Conservation (phyloP, 2,329 filamentous ascomycete genomes). For the Mycocentrospora acerina region DNA sequence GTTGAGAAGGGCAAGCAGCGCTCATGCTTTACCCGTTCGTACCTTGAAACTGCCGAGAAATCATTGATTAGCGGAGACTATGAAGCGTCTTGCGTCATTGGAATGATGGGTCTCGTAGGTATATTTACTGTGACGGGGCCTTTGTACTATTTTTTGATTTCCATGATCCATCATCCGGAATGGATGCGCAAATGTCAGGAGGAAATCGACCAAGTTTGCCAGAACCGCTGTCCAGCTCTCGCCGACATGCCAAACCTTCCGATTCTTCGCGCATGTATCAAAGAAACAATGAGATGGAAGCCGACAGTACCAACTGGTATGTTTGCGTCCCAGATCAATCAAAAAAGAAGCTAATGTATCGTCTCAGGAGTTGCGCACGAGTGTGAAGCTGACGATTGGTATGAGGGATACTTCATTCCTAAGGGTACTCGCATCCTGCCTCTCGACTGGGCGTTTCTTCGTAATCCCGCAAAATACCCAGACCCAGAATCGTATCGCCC, state of each 20-base stretch:
- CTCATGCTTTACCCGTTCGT: constrained; percentile 36
- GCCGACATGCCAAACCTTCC: constrained; percentile 47
- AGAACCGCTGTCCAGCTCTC: constrained; percentile 29
- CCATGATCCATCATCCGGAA: constrained; percentile 40
- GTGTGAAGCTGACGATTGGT: constrained; percentile 54
- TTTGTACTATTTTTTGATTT: constrained; percentile 41
- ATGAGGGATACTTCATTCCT: constrained; percentile 51
- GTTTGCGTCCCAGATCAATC: constrained; percentile 17
- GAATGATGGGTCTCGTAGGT: constrained; percentile 44
- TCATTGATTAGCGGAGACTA: constrained; percentile 41
- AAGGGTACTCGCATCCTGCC: constrained; percentile 48
- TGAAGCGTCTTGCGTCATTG: constrained; percentile 42
- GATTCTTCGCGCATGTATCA: constrained; percentile 50
- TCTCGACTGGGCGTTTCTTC: constrained; percentile 40
- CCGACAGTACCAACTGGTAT: constrained; percentile 49
- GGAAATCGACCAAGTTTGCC: constrained; percentile 34
- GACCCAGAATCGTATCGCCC: constrained; percentile 65
- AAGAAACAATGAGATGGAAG: constrained; percentile 48
- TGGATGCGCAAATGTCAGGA: constrained; percentile 40
- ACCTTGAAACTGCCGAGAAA: constrained; percentile 44
- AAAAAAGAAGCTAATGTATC: constrained; percentile 5
- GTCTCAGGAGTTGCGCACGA: constrained; percentile 52
- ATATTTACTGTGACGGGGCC: constrained; percentile 43
- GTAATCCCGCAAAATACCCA: constrained; percentile 60
- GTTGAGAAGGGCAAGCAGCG: constrained; percentile 37